Evolutionary conservation across 345 rosid species (phyloP).

Genomic region (Eucalyptus regnans): DNA sequence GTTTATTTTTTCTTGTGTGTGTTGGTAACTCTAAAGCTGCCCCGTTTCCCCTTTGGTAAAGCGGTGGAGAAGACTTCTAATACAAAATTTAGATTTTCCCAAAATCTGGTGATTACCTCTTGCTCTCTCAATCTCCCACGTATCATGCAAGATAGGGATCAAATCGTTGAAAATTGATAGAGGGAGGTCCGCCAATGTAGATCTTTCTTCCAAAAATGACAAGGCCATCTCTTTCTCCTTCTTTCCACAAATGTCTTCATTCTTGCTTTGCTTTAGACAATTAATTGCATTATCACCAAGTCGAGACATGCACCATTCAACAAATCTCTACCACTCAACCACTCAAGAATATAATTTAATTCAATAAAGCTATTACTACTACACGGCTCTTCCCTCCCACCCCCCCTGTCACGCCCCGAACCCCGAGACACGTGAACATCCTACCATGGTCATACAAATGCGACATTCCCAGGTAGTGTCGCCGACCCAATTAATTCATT

Average conservation of each 20-base stretch:
- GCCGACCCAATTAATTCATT: too few species aligned
- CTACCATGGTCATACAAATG: too few species aligned
- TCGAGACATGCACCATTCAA: background rate
- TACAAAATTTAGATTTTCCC: background rate
- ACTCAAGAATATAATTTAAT: background rate
- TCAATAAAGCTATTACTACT: too few species aligned
- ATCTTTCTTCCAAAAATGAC: background rate
- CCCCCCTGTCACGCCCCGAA: too few species aligned
- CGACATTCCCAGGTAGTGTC: too few species aligned
- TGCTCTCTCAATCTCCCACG: background rate
- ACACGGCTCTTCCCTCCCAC: too few species aligned
- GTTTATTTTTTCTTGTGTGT: background rate
- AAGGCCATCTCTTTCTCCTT: background rate
- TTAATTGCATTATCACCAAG: background rate
- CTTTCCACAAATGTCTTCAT: background rate
- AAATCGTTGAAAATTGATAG: background rate
- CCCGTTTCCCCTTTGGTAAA: background rate
- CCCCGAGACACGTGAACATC: too few species aligned
- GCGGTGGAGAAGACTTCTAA: background rate
- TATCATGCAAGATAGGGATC: background rate
- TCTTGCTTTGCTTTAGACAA: background rate
- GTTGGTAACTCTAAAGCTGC: background rate
- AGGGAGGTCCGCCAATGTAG: background rate
- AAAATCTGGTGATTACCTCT: background rate
- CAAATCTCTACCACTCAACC: background rate